These are phyloP conservation scores for Cinnamomum micranthum DNA, from an alignment of 164 flowering plant species.

Conservation along the genomic window DNA sequence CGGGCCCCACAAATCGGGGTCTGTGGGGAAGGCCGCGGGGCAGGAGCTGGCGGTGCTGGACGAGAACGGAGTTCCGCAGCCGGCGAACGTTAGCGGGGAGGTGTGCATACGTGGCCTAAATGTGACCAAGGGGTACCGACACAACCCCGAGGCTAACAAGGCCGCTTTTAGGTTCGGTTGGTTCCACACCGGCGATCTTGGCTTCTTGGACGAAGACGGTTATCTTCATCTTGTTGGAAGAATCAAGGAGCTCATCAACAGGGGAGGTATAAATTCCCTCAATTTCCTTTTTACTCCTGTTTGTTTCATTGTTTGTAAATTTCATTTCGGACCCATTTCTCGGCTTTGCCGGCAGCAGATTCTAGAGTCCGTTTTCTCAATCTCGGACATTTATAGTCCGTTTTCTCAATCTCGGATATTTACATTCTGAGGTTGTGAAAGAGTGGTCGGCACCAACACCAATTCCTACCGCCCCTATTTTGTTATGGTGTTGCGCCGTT, in stretches of 20 bases:
- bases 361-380: too few relatives aligned
- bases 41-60: slow-evolving; percentile 79
- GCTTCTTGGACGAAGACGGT: slow-evolving; percentile 73
- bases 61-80: slow-evolving; percentile 49
- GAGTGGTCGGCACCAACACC: too few relatives aligned
- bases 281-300: background rate
- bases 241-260: slow-evolving; percentile 95
- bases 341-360: too few relatives aligned
- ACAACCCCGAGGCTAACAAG: slow-evolving; percentile 82
- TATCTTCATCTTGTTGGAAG: slow-evolving; percentile 89
- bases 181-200: slow-evolving; percentile 96
- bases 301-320: background rate
- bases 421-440: too few relatives aligned
- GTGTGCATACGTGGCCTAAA: slow-evolving; percentile 88
- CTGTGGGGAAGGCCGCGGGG: slow-evolving; percentile 86
- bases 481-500: too few relatives aligned
- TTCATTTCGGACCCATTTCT: too few relatives aligned
- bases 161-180: slow-evolving; percentile 69
- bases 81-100: slow-evolving; percentile 53
- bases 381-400: too few relatives aligned
- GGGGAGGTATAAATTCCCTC: slow-evolving; percentile 63
- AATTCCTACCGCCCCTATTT: too few relatives aligned
- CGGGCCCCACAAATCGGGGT: slow-evolving; percentile 75
- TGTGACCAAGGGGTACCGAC: slow-evolving; percentile 82
- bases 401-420: too few relatives aligned